Base-by-base conservation (phyloP, 305 asterid species). In the Withania somnifera region DNA sequence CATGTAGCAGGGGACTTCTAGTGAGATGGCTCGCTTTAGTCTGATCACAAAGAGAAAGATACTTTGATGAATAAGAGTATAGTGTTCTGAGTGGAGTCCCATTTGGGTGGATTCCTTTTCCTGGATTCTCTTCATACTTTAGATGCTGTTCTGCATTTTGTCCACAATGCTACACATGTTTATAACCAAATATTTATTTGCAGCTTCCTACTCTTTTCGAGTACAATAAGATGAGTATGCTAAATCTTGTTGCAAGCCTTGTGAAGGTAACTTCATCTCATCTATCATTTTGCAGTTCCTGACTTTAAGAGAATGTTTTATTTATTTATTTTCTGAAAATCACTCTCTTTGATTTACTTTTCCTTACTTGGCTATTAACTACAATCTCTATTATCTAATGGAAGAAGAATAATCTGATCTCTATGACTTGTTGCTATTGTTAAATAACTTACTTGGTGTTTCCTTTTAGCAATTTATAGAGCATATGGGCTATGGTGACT, bases 121-220 rank as follows among this genome's bases (percentile, higher is more conserved):
- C 77, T 40, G 32, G 6, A 24, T 40, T 38, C 32, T 68, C 54
- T 40, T 68, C 53, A 42, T 38, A n/a, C n/a, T 68, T 19, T 11
- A 68, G 5, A 7, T 52, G 20, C 66, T 56, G 22, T 79, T 11
- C 50, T 81, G 73, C 82, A 45, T 58, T 82, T 71, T 83, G 24
- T 61, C 13, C 34, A 73, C 38, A 71, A 24, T 71, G 24, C 40
- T 24, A 13, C 8, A 22, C 58, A 22, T 26, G 13, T 71, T 7
- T 71, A 13, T 1, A 45, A 7, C 34, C 38, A 45, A 42, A 26
- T 42, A 13, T 42, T 84, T 80, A 50, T 68, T 66, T 82, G 90
- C 93, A 94, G 98, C 92, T 94, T 90, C 97, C 94, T 82, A 87
- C 87, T 80, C 57, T 93, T 82, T 94, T 95, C 91, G 97, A 91